These are phyloP conservation scores for Beauveria australis DNA, from an alignment of 2,329 filamentous ascomycete genomes.

Conservation along the genomic window DNA sequence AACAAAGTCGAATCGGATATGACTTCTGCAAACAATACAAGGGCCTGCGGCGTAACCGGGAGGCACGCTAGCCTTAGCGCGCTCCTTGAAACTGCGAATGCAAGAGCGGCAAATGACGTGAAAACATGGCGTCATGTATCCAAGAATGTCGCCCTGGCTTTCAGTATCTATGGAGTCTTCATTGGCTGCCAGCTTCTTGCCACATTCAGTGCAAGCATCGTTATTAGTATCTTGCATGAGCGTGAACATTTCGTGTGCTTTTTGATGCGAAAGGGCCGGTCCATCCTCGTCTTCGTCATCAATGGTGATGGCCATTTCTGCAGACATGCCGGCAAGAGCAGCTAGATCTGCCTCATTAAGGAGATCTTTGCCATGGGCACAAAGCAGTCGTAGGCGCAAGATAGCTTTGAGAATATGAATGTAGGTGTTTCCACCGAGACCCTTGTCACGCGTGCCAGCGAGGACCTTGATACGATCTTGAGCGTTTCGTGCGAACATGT, in stretches of 20 bases:
- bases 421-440: conserved; percentile 77
- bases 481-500: conserved; percentile 76
- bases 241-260: conserved; percentile 78
- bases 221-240: conserved; percentile 76
- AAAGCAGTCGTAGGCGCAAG: conserved; percentile 78
- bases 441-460: conserved; percentile 45
- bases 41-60: conserved; percentile 34
- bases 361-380: conserved; percentile 88
- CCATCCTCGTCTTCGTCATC: conserved; percentile 65
- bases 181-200: conserved; percentile 50
- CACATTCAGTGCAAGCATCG: conserved; percentile 66
- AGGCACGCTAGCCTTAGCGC: conserved; percentile 34
- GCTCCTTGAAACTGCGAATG: conserved; percentile 50
- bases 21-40: conserved; percentile 62
- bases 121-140: conserved; percentile 78
- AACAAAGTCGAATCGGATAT: conserved; percentile 57
- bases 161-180: conserved; percentile 47
- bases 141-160: conserved; percentile 56
- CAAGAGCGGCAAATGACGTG: conserved; percentile 77
- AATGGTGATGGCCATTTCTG: conserved; percentile 79
- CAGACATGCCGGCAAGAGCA: conserved; percentile 71
- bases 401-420: conserved; percentile 91
- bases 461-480: conserved; percentile 72
- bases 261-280: conserved; percentile 53
- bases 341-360: conserved; percentile 76